Percentiles rank a stretch among this genome's conserved stretches.
These are phyloP conservation scores for Marvania coccoides DNA, from an alignment of 139 green algal species.

Conservation along the genomic window DNA sequence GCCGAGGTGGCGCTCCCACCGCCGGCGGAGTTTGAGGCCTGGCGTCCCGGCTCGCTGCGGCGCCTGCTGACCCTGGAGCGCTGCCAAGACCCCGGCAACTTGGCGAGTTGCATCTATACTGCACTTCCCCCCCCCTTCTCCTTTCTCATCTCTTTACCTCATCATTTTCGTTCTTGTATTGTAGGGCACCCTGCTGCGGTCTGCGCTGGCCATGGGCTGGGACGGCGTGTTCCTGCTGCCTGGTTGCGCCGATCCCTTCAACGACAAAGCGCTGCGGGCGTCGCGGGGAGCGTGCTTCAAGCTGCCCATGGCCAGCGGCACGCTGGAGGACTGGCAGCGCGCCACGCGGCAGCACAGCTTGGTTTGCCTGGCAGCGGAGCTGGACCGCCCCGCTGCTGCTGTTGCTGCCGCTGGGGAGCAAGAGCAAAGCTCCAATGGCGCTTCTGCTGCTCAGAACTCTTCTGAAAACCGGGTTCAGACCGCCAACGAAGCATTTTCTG, in stretches of 20 bases:
- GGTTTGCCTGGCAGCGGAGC: constrained; percentile 42
- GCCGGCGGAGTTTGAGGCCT: constrained; percentile 11
- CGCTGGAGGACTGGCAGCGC: constrained; percentile 21
- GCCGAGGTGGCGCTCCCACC: constrained; percentile 34
- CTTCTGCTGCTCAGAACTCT: too few relatives aligned
- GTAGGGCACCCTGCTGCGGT: constrained; percentile 60
- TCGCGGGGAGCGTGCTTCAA: constrained; percentile 35
- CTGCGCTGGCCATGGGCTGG: constrained; percentile 70
- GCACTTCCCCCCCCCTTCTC: not conserved
- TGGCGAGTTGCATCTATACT: constrained; percentile 7
- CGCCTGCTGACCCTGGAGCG: constrained; percentile 65
- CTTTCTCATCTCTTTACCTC: not conserved
- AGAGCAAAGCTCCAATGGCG: too few relatives aligned
- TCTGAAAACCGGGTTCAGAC: too few relatives aligned
- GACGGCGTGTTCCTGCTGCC: constrained; percentile 62
- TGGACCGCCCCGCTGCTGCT: not conserved
- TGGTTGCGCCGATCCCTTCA: constrained; percentile 70
- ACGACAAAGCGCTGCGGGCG: constrained; percentile 57
- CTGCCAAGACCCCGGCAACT: constrained; percentile 49
- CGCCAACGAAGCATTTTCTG: too few relatives aligned
- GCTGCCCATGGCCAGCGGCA: constrained; percentile 23
- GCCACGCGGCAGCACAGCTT: constrained; percentile 13
- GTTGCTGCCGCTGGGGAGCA: not conserved
- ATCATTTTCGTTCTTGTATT: not conserved
- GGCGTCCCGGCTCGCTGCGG: not conserved